phyloP scores from a whole-genome alignment of 1,284 basidiomycete species.

The Malassezia caprae region DNA sequence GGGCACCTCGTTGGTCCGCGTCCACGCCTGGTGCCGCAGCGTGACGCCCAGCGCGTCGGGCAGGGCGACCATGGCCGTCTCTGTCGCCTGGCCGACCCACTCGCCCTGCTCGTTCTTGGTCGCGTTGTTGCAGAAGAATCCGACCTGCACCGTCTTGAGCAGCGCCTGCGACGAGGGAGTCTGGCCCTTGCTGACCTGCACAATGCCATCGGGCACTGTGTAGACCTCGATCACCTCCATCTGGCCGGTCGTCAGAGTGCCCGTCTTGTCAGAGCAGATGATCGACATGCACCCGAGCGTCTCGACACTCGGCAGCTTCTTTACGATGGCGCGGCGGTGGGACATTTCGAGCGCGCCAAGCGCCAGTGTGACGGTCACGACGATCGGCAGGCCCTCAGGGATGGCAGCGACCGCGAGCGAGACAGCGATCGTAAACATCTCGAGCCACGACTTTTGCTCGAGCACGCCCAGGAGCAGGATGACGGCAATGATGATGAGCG shows the following conservation, averaged over 20 bases:
- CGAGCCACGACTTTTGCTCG: slow-evolving; percentile 80
- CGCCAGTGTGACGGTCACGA: slow-evolving; percentile 91
- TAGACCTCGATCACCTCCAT: slow-evolving; percentile 85
- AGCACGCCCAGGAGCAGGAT: slow-evolving; percentile 83
- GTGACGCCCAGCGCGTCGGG: slow-evolving; percentile 61
- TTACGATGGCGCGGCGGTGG: slow-evolving; percentile 86
- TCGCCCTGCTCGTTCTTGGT: slow-evolving; percentile 62
- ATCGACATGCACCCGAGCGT: slow-evolving; percentile 86
- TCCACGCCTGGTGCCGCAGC: slow-evolving; percentile 65
- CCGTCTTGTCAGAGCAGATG: slow-evolving; percentile 95
- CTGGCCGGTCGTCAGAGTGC: slow-evolving; percentile 88
- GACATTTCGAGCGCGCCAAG: slow-evolving; percentile 89
- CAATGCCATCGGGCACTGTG: slow-evolving; percentile 65
- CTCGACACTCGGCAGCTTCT: slow-evolving; percentile 89
- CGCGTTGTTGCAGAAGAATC: slow-evolving; percentile 55
- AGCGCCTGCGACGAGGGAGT: slow-evolving; percentile 50
- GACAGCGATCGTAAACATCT: slow-evolving; percentile 98
- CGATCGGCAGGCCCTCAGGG: slow-evolving; percentile 90
- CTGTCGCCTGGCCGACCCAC: slow-evolving; percentile 79
- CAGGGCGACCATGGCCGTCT: slow-evolving; percentile 80
- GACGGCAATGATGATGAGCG: slow-evolving; percentile 82
- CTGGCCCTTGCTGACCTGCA: slow-evolving; percentile 54
- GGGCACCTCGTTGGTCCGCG: slow-evolving; percentile 65
- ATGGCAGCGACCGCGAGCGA: slow-evolving; percentile 94
- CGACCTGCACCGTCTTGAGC: slow-evolving; percentile 61